Conservation (phyloP, 345 rosid species). For the Sonneratia alba region DNA sequence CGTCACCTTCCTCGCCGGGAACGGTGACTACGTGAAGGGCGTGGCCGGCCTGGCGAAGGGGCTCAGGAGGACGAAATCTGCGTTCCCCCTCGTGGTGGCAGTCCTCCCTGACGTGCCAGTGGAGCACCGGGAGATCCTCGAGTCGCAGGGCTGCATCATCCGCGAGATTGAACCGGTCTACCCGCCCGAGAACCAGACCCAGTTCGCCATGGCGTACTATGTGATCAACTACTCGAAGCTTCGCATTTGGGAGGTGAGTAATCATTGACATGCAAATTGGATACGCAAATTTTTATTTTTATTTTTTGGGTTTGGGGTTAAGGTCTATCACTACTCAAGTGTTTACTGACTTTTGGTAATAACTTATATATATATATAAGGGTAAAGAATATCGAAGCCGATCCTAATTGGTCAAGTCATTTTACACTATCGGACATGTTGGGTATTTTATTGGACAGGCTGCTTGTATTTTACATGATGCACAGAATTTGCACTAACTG, state of each 20-base stretch:
- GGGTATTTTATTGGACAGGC: no score
- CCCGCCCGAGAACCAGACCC: slow-evolving; percentile 75
- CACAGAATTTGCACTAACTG: no score
- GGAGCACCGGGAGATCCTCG: slow-evolving; percentile 60
- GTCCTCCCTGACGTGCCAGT: slow-evolving; percentile 71
- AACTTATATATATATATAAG: no score
- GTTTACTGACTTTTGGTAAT: no score
- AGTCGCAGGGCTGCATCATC: slow-evolving; percentile 62
- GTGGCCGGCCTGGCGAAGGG: slow-evolving; percentile 81
- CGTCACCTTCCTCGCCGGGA: slow-evolving; percentile 74
- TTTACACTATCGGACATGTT: no score
- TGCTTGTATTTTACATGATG: no score
- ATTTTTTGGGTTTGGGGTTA: no score
- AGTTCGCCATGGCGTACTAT: slow-evolving; percentile 81
- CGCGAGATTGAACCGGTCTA: slow-evolving; percentile 72
- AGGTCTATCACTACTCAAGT: no score
- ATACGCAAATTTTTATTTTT: no score
- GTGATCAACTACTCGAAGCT: slow-evolving; percentile 92
- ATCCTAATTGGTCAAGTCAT: no score
- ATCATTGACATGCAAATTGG: no score
- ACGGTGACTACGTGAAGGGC: slow-evolving; percentile 72
- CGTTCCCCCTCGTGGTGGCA: slow-evolving; percentile 67
- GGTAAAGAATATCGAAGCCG: no score
- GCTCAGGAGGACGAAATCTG: slow-evolving; percentile 42
- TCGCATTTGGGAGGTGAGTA: slow-evolving; percentile 76